Evolutionary conservation across 768 basidiomycete genomes (phyloP), one percentile per base, ranked within the genome.

Genomic region (Russula olivacea): DNA sequence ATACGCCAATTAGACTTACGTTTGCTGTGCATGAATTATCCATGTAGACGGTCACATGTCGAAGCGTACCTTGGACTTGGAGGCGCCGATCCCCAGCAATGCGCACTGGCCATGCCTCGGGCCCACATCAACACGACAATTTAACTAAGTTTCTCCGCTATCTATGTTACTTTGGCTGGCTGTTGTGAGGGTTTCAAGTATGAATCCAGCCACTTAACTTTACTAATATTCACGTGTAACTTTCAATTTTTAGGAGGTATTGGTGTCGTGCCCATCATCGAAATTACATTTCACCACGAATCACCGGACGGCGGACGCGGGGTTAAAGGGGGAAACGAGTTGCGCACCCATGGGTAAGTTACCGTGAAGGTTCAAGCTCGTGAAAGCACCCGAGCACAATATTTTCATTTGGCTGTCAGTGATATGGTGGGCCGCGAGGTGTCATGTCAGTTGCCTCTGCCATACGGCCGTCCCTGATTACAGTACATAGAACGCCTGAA

Each of bases 61-160:
- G 34, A 19, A 7, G 38, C 51, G 45, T 48, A 40, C 36, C 14
- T 30, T 12, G 15, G 0, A 38, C 14, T 30, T 12, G 15, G 0
- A 38, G 6, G 61, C 61, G 61, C 56, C 61, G n/a, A 30, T 0
- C 34, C 28, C 62, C 57, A 54, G 62, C 62, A 63, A 49, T 47
- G 6, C 23, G 58, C 15, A 56, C 57, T 48, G 43, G 57, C 62
- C 52, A 21, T 14, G 8, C 7, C 28, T 30, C 17, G 34, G 62
- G 52, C 36, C 38, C 55, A 25, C 17, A 23, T 14, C 5, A 23
- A 53, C 61, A 53, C 3, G n/a, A 45, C 21, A 43, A 15, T 30
- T 30, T 23, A 34, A 38, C 38, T 21, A 23, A 23, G 55, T 43
- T 45, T 50, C 11, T 36, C 40, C 17, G 25, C 23, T 34, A 50